phyloP scores from a whole-genome alignment of 2,329 filamentous ascomycete genomes.

The Aspergillus tamarii region DNA sequence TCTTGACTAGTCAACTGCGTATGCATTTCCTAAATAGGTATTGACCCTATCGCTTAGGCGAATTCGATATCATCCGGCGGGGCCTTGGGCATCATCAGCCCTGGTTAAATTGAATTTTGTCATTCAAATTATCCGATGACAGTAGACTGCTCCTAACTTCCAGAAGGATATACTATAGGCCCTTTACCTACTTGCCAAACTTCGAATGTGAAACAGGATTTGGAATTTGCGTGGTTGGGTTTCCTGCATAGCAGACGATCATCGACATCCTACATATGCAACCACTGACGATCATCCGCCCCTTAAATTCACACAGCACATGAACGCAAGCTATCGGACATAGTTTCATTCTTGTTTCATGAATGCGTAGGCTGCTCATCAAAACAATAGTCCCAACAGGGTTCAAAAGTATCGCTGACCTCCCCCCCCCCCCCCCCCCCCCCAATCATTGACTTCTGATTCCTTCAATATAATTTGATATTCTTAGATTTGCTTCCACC shows the following conservation, averaged over 20 bases:
- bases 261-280: conserved; percentile 1
- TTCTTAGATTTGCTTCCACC: not conserved
- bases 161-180: not conserved
- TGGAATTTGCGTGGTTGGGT: not conserved
- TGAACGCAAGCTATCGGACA: not conserved
- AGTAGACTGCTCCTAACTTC: not conserved
- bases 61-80: not conserved
- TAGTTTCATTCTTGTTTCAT: not conserved
- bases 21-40: not conserved
- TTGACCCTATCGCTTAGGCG: not conserved
- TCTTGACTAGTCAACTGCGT: not conserved
- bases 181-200: not conserved
- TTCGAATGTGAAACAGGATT: not conserved
- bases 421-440: too few species aligned
- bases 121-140: not conserved
- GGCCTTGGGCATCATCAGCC: not conserved
- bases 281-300: not conserved
- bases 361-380: not conserved
- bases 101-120: not conserved
- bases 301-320: not conserved
- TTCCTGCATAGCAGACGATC: not conserved
- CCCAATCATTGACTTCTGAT: not conserved
- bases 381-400: not conserved
- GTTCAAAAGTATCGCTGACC: not conserved
- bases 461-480: not conserved